Conservation (phyloP, 1,139 yeast genomes). For the Meyerozyma athensensis region DNA sequence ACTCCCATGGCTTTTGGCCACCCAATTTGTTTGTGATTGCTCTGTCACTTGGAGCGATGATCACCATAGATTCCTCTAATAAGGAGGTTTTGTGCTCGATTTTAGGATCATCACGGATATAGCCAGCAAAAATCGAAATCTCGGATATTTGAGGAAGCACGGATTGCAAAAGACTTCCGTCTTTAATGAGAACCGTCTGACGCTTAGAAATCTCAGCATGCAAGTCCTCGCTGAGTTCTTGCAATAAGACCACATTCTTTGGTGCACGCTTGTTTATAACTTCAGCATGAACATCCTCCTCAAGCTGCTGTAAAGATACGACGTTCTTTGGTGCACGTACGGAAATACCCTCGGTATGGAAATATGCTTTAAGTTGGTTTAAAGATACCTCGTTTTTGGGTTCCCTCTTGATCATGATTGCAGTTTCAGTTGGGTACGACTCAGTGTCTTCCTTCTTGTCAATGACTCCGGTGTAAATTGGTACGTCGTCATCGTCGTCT, state of each 20-base stretch:
- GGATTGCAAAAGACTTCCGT: slow-evolving; percentile 23
- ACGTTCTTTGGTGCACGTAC: slow-evolving; percentile 11
- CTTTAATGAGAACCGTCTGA: slow-evolving; percentile 1
- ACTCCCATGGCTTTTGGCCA: slow-evolving; percentile 64
- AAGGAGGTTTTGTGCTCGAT: slow-evolving; percentile 39
- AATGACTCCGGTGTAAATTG: background rate
- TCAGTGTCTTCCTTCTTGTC: background rate
- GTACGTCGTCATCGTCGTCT: background rate
- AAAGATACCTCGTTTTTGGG: background rate
- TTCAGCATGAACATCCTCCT: slow-evolving; percentile 6
- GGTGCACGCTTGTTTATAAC: slow-evolving; percentile 10
- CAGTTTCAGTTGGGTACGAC: background rate
- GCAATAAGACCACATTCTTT: slow-evolving; percentile 17
- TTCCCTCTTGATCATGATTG: background rate
- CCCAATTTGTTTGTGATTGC: slow-evolving; percentile 38
- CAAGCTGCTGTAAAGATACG: slow-evolving; percentile 8
- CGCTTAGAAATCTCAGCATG: slow-evolving; percentile 17
- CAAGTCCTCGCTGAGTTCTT: slow-evolving; percentile 14
- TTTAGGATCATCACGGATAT: slow-evolving; percentile 49
- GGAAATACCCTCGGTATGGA: background rate
- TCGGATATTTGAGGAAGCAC: slow-evolving; percentile 39
- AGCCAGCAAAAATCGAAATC: slow-evolving; percentile 51
- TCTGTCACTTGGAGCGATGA: slow-evolving; percentile 58
- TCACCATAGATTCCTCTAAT: slow-evolving; percentile 32
- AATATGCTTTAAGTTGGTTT: no score